These are phyloP conservation scores for Martiniozyma asiatica DNA, from an alignment of 1,139 yeast species.

Conservation along the genomic window DNA sequence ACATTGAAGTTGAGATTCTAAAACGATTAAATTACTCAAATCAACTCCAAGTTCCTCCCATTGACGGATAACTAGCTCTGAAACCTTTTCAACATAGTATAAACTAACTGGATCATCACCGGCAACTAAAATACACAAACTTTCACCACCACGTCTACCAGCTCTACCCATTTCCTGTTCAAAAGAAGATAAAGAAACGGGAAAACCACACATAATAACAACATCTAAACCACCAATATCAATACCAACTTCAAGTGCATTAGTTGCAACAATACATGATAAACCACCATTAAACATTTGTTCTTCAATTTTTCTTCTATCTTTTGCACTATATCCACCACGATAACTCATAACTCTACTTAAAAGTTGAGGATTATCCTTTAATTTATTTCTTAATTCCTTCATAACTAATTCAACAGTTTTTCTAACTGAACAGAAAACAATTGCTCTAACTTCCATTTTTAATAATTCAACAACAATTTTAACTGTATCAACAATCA, in stretches of 20 bases:
- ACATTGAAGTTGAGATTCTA: slow-evolving; percentile 84
- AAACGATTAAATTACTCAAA: slow-evolving; percentile 40
- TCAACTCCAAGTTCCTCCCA: slow-evolving; percentile 43
- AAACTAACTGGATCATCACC: slow-evolving; percentile 83
- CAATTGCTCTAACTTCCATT: slow-evolving; percentile 64
- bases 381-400: slow-evolving; percentile 49
- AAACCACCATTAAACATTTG: slow-evolving; percentile 83
- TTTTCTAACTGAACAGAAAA: slow-evolving; percentile 78
- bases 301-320: slow-evolving; percentile 74
- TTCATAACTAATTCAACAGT: slow-evolving; percentile 83
- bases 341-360: slow-evolving; percentile 81
- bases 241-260: slow-evolving; percentile 89
- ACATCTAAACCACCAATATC: slow-evolving; percentile 90
- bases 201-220: slow-evolving; percentile 86
- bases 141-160: slow-evolving; percentile 67
- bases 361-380: slow-evolving; percentile 32
- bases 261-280: slow-evolving; percentile 83
- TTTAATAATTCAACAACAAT: slow-evolving; percentile 54
- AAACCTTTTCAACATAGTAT: slow-evolving; percentile 63
- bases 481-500: slow-evolving; percentile 65
- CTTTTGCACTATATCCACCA: slow-evolving; percentile 85
- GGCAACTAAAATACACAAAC: slow-evolving; percentile 74
- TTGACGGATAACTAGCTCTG: slow-evolving; percentile 39
- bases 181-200: slow-evolving; percentile 70
- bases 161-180: slow-evolving; percentile 97